Evolutionary conservation across 2,329 filamentous ascomycete genomes (phyloP).

Genomic region (Cladosporium austrohemisphaericum): DNA sequence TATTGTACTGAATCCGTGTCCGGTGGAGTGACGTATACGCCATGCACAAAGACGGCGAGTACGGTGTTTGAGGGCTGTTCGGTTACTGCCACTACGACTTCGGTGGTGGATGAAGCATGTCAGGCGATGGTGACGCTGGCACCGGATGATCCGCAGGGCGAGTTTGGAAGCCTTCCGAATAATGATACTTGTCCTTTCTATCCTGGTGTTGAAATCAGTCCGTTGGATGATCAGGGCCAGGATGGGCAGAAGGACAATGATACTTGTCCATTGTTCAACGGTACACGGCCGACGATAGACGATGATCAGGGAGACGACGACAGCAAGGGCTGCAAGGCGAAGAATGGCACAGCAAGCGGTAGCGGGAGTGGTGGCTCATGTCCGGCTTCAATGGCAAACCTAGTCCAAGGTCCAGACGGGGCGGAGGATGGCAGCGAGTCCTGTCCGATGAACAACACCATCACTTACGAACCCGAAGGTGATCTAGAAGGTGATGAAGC

Average conservation of each 20-base stretch:
- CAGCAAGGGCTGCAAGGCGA: neutral
- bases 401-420: constrained; percentile 7
- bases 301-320: constrained; percentile 13
- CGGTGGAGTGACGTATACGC: neutral
- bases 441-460: neutral
- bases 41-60: constrained; percentile 11
- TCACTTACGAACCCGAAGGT: neutral
- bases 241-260: neutral
- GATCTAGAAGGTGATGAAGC: neutral
- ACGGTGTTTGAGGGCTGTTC: constrained; percentile 10
- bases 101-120: constrained; percentile 9
- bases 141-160: constrained; percentile 10
- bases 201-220: neutral
- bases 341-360: neutral
- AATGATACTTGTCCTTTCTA: constrained; percentile 5
- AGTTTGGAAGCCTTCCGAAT: neutral
- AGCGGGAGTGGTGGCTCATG: neutral
- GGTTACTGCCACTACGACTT: constrained; percentile 6
- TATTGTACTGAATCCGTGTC: constrained; percentile 5
- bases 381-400: constrained; percentile 1
- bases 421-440: constrained; percentile 11
- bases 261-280: constrained; percentile 6
- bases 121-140: neutral
- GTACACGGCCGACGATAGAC: neutral
- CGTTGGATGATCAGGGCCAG: constrained; percentile 5